phyloP scores from a whole-genome alignment of 140 eudicot genomes.

The Erigeron philadelphicus region DNA sequence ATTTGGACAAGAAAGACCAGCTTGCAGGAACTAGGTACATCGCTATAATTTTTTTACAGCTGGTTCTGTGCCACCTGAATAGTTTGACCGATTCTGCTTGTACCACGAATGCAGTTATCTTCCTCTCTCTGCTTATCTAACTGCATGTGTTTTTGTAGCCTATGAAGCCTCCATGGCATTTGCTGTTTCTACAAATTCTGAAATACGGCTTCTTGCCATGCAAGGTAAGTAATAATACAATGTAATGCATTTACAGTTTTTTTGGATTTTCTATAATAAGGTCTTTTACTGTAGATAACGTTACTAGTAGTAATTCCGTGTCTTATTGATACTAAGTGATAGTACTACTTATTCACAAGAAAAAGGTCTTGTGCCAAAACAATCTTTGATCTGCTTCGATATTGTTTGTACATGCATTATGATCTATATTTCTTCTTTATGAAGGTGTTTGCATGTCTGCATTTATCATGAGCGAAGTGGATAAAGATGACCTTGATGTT shows the following conservation, averaged over 20 bases:
- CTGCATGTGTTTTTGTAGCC: constrained; percentile 22
- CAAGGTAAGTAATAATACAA: constrained; percentile 40
- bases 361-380: background rate
- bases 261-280: too few relatives aligned
- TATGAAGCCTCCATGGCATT: constrained; percentile 31
- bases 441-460: constrained; percentile 74
- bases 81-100: background rate
- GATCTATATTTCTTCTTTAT: constrained; percentile 20
- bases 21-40: constrained; percentile 38
- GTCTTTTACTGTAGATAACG: background rate
- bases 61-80: background rate
- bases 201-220: constrained; percentile 65
- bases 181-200: constrained; percentile 49
- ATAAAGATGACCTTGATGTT: constrained; percentile 37
- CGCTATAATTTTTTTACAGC: background rate
- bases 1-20: constrained; percentile 50
- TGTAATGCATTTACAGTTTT: too few relatives aligned
- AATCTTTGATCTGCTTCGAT: constrained; percentile 2
- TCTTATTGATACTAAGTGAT: too few relatives aligned
- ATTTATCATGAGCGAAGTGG: constrained; percentile 36
- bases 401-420: background rate
- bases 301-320: background rate
- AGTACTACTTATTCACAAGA: background rate
- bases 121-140: background rate
- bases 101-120: too few relatives aligned